These are phyloP conservation scores for Starmerella khaoyaiensis DNA, from an alignment of 805 yeast species.

Conservation along the genomic window DNA sequence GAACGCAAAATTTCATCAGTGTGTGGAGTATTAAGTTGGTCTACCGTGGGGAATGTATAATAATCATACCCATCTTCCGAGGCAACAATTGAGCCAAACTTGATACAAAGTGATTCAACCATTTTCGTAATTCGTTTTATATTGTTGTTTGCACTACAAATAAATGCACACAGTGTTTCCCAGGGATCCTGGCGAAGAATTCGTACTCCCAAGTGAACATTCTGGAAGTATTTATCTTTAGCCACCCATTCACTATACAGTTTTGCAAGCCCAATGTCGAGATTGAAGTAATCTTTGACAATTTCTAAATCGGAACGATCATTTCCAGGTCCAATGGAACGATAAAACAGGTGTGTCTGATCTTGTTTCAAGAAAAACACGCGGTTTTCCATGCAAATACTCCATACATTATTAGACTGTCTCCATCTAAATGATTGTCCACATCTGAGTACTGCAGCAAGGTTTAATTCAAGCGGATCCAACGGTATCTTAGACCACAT, in stretches of 20 bases:
- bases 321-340: constrained; percentile 24
- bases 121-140: constrained; percentile 84
- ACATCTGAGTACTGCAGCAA: constrained; percentile 57
- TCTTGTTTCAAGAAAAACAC: constrained; percentile 58
- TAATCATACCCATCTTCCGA: constrained; percentile 42
- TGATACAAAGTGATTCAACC: constrained; percentile 65
- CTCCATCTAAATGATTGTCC: constrained; percentile 84
- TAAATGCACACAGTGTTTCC: constrained; percentile 84
- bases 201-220: constrained; percentile 50
- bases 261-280: constrained; percentile 40
- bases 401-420: constrained; percentile 41
- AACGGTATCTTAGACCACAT: constrained; percentile 22
- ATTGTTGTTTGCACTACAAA: constrained; percentile 92
- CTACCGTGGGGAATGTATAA: constrained; percentile 65
- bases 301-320: constrained; percentile 27
- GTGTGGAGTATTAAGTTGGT: constrained; percentile 28
- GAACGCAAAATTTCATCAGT: constrained; percentile 35
- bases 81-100: constrained; percentile 54
- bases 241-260: constrained; percentile 53
- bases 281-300: constrained; percentile 56
- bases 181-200: constrained; percentile 91
- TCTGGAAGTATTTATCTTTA: constrained; percentile 23
- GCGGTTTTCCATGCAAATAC: constrained; percentile 38
- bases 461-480: constrained; percentile 36
- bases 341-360: constrained; percentile 37